Evolutionary conservation across 176 grass and related monocot genomes (phyloP).

Genomic region (Guadua angustifolia): DNA sequence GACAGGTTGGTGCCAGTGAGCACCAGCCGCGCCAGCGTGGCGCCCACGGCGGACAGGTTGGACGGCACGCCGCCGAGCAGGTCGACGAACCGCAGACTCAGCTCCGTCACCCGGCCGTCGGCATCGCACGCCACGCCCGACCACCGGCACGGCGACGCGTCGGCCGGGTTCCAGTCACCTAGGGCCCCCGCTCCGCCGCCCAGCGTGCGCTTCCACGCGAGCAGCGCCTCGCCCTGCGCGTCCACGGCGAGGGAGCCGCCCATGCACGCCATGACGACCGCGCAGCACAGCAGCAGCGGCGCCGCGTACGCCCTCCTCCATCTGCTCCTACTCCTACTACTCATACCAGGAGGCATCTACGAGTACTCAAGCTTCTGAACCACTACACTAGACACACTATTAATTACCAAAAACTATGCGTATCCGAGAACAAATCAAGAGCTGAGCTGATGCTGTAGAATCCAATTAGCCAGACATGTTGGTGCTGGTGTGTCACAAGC

Average conservation of each 20-base stretch:
- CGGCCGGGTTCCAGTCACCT: constrained; percentile 44
- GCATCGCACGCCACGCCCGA: constrained; percentile 66
- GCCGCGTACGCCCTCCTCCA: constrained; percentile 19
- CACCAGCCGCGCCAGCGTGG: constrained; percentile 59
- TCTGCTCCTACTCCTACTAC: not conserved
- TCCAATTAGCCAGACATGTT: constrained; percentile 27
- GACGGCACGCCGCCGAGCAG: constrained; percentile 61
- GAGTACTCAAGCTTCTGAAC: not conserved
- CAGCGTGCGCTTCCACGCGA: constrained; percentile 65
- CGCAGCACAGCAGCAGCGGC: constrained; percentile 37
- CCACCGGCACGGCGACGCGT: constrained; percentile 74
- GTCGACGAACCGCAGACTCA: constrained; percentile 64
- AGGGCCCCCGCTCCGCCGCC: constrained; percentile 29
- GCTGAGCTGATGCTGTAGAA: constrained; percentile 35
- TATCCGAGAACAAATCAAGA: not conserved
- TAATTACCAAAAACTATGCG: not conserved
- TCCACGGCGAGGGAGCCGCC: constrained; percentile 42
- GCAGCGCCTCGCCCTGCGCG: constrained; percentile 70
- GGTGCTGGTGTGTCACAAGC: constrained; percentile 43
- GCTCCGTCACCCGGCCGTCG: constrained; percentile 50
- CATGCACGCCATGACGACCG: constrained; percentile 39
- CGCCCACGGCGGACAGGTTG: constrained; percentile 49
- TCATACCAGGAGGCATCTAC: constrained; percentile 38
- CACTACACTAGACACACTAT: not conserved
- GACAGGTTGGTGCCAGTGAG: constrained; percentile 77